These are phyloP conservation scores for Lachnellula arida DNA, from an alignment of 2,329 filamentous ascomycete species.

Conservation along the genomic window DNA sequence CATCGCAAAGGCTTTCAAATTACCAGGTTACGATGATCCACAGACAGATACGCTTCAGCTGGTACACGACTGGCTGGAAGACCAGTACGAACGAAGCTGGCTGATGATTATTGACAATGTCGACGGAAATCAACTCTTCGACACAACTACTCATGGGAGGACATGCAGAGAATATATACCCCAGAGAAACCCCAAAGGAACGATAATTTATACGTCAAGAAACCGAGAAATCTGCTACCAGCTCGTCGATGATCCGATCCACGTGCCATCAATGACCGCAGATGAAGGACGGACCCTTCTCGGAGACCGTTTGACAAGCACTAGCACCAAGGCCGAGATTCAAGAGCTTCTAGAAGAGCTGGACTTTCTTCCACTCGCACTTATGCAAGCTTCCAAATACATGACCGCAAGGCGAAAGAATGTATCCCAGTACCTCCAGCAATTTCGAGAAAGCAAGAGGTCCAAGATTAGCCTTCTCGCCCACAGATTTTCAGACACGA, in stretches of 20 bases:
- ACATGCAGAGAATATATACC: neutral
- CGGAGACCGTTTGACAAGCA: neutral
- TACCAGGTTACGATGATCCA: conserved; percentile 14
- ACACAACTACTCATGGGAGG: neutral
- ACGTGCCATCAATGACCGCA: neutral
- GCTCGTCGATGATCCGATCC: neutral
- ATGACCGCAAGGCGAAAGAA: conserved; percentile 26
- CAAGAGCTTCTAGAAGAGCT: conserved; percentile 20
- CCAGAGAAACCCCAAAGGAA: neutral
- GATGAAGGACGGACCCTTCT: neutral
- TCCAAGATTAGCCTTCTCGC: conserved; percentile 29
- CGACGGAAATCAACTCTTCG: conserved; percentile 13
- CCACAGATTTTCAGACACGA: conserved; percentile 26
- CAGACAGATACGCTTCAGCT: conserved; percentile 15
- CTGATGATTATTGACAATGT: conserved; percentile 24
- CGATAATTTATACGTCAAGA: neutral
- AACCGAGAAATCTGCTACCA: neutral
- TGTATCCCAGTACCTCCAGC: conserved; percentile 35
- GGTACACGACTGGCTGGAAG: conserved; percentile 18
- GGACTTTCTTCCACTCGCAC: conserved; percentile 28
- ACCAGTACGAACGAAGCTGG: conserved; percentile 15
- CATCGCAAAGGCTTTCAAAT: conserved; percentile 15
- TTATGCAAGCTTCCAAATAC: conserved; percentile 28
- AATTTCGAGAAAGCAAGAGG: conserved; percentile 33
- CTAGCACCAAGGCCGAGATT: neutral